Evolutionary conservation across 225 moss, liverwort and hornwort genomes (phyloP), one percentile per base, ranked within the genome.

Genomic region (Straminergon stramineum): DNA sequence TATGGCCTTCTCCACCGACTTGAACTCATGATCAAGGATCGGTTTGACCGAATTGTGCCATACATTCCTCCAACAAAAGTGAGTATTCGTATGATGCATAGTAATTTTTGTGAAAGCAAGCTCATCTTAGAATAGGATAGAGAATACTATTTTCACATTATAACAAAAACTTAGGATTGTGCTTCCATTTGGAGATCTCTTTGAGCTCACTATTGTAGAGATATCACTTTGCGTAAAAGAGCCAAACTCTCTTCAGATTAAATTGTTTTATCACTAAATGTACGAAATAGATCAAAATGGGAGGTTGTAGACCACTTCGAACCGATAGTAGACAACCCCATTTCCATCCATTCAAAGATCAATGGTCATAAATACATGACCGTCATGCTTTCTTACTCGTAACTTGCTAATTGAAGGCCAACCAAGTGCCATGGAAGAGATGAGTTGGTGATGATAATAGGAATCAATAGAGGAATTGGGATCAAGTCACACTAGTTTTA

Each of bases 1-100:
- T 86, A 79, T 73, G 91, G 91, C 31, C 92, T 92, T 79, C 90
- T 93, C 69, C 91, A 92, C 81, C 89, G 89, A 39, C 91, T 84
- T 82, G 92, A 95, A 88, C 92, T 95, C 55, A 92, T 95, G 95
- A 92, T 93, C 67, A 95, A 95, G 87, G 93, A 94, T 78, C 91
- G 92, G 23, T 82, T 77, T 62, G 92, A 91, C 79, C 83, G 87
- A 71, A 90, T 95, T 80, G 91, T 92, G 39, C 92, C 92, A 2
- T 93, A 89, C 65, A 57, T 92, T 69, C 89, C 90, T 37, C 94
- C 93, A 53, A 88, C 90, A 39, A 92, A 90, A 82, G 94, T 93
- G 61, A 88, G 90, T 61, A 51, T 75, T 84, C 63, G 20, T 62
- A 53, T 16, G 62, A 76, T 85, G 27, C 28, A 81, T 82, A 67